A percentile compares a stretch with the other conserved stretches of the same genome.
Evolutionary conservation across 805 yeast genomes (phyloP).

Genomic region (Ogataea thermomethanolica): DNA sequence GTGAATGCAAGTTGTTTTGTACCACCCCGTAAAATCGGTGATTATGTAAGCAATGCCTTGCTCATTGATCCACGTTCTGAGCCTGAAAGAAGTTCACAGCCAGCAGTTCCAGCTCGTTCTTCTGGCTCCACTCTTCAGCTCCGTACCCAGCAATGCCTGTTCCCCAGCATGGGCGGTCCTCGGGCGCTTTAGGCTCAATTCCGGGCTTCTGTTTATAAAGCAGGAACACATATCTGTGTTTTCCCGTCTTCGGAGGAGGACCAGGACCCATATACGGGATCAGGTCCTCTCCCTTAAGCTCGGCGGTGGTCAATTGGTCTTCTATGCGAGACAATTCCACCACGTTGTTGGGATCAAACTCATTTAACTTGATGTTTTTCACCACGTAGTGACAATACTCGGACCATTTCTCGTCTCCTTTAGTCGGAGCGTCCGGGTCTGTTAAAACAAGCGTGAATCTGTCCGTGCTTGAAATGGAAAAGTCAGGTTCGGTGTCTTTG

Average conservation of each 20-base stretch:
- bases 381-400: conserved; percentile 78
- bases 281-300: conserved; percentile 40
- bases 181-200: conserved; percentile 37
- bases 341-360: conserved; percentile 33
- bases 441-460: conserved; percentile 75
- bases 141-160: conserved; percentile 80
- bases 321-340: conserved; percentile 22
- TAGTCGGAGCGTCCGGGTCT: conserved; percentile 93
- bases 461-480: conserved; percentile 43
- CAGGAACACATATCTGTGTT: conserved; percentile 81
- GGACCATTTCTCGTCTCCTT: conserved; percentile 80
- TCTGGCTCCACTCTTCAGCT: conserved; percentile 66
- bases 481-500: conserved; percentile 33
- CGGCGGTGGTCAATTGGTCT: conserved; percentile 34
- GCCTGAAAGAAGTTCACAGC: conserved; percentile 84
- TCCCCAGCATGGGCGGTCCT: conserved; percentile 78
- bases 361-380: conserved; percentile 48
- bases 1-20: no score
- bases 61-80: conserved; percentile 43
- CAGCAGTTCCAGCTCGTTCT: conserved; percentile 59
- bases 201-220: conserved; percentile 63
- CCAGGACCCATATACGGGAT: conserved; percentile 76
- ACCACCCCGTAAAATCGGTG: not conserved
- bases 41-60: conserved; percentile 1
- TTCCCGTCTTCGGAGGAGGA: conserved; percentile 84